Conservation (phyloP, 495 filamentous ascomycete genomes). For the Pyrenopolyporus hunteri region DNA sequence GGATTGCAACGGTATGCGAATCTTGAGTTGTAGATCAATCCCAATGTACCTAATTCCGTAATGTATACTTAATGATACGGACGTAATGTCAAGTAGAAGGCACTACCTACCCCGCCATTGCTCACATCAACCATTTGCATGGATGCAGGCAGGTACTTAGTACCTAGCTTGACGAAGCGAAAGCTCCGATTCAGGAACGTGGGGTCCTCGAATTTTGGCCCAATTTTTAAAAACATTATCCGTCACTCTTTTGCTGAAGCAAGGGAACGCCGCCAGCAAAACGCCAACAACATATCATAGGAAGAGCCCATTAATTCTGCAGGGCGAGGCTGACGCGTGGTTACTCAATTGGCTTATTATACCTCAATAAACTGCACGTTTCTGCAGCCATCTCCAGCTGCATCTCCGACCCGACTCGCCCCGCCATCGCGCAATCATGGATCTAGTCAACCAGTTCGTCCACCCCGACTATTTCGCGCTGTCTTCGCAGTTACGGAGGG, state of each 20-base stretch:
- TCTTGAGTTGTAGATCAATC: no score
- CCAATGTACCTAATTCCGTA: no score
- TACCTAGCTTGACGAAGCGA: constrained; percentile 42
- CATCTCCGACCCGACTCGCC: neutral
- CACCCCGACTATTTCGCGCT: neutral
- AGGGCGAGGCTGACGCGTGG: neutral
- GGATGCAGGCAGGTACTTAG: no score
- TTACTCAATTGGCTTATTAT: constrained; percentile 22
- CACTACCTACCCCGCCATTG: constrained; percentile 1
- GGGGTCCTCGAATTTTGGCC: constrained; percentile 39
- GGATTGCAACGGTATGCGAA: neutral
- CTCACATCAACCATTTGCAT: no score
- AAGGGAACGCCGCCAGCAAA: constrained; percentile 6
- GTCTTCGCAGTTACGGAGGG: constrained; percentile 11
- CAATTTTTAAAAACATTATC: constrained; percentile 30
- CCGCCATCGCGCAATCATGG: constrained; percentile 58
- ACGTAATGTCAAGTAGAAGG: no score
- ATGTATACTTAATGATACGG: no score
- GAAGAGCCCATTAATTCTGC: neutral
- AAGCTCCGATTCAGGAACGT: constrained; percentile 56
- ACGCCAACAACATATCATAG: constrained; percentile 1
- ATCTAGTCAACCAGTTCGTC: constrained; percentile 85
- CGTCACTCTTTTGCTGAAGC: constrained; percentile 21
- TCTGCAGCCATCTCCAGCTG: neutral
- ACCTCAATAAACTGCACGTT: neutral